Percentiles rank a stretch among this genome's conserved stretches.
Conservation (phyloP, 768 basidiomycete genomes). For the Lactarius evosmus region DNA sequence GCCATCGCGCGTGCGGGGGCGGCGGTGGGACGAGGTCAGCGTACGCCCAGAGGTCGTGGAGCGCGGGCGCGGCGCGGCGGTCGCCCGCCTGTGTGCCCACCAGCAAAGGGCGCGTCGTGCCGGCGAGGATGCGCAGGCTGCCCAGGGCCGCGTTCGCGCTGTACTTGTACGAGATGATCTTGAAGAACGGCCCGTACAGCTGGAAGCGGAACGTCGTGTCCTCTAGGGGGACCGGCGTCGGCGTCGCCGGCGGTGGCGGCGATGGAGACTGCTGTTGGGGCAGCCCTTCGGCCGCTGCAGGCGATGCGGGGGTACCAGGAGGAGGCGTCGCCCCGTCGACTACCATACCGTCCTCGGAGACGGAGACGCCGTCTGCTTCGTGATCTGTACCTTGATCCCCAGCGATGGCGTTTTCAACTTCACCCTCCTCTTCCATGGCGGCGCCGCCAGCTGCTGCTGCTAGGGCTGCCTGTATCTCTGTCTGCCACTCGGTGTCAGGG, state of each 20-base stretch:
- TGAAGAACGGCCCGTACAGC: conserved; percentile 24
- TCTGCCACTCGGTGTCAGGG: conserved; percentile 20
- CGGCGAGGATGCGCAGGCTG: conserved; percentile 20
- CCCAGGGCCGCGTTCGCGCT: conserved; percentile 14
- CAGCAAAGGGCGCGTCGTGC: conserved; percentile 18
- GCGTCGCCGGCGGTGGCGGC: not conserved
- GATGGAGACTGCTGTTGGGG: not conserved
- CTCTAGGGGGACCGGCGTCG: conserved; percentile 3
- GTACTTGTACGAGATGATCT: conserved; percentile 24
- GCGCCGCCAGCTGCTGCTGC: conserved; percentile 3
- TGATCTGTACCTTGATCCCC: not conserved
- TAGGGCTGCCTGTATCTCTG: conserved; percentile 15
- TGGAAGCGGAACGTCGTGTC: conserved; percentile 28
- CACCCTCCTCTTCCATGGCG: conserved; percentile 12
- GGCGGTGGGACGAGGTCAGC: conserved; percentile 21
- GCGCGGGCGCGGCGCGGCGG: conserved; percentile 13
- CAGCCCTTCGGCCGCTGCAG: not conserved
- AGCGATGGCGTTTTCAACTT: conserved; percentile 6
- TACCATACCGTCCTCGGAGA: conserved; percentile 16
- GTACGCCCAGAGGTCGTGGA: conserved; percentile 25
- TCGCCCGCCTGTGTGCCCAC: conserved; percentile 22
- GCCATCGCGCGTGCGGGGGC: conserved; percentile 19
- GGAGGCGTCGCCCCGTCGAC: conserved; percentile 8
- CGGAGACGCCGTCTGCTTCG: too few species aligned
- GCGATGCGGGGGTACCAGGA: not conserved